A percentile compares a stretch with the other conserved stretches of the same genome.
These are phyloP conservation scores for Pythium periplocum DNA, from an alignment of 352 stramenopile genomes.

Conservation along the genomic window DNA sequence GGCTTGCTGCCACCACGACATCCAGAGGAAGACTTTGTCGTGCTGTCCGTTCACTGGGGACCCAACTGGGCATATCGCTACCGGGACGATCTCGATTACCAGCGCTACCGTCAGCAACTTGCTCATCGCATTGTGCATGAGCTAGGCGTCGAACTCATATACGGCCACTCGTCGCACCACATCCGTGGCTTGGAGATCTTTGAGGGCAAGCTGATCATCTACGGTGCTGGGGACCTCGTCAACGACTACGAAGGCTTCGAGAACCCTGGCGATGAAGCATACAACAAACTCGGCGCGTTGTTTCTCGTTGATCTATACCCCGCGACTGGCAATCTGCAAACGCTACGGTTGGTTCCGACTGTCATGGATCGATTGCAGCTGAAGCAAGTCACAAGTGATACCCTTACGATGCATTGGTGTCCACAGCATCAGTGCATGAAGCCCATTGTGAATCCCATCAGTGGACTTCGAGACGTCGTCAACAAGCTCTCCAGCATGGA, in stretches of 20 bases:
- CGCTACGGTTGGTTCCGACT: slow-evolving; percentile 28
- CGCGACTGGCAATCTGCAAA: slow-evolving; percentile 12
- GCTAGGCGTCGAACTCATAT: slow-evolving; percentile 34
- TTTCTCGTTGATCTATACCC: slow-evolving; percentile 26
- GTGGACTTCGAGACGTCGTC: slow-evolving; percentile 13
- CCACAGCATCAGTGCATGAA: slow-evolving; percentile 8
- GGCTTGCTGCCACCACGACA: slow-evolving; percentile 6
- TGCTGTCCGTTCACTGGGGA: slow-evolving; percentile 36
- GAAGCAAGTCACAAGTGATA: slow-evolving; percentile 13
- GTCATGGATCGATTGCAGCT: slow-evolving; percentile 32
- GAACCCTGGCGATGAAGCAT: slow-evolving; percentile 29
- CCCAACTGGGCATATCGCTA: slow-evolving; percentile 31
- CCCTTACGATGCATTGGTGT: slow-evolving; percentile 7
- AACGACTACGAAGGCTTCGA: slow-evolving; percentile 48
- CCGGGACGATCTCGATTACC: slow-evolving; percentile 15
- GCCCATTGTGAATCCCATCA: slow-evolving; percentile 4
- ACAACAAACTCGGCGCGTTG: slow-evolving; percentile 27
- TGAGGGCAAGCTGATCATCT: slow-evolving; percentile 40
- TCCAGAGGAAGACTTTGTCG: slow-evolving; percentile 19
- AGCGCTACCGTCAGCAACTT: slow-evolving; percentile 20
- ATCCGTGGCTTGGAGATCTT: slow-evolving; percentile 36
- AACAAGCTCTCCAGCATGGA: slow-evolving; percentile 14
- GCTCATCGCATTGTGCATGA: slow-evolving; percentile 29
- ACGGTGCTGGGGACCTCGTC: slow-evolving; percentile 36
- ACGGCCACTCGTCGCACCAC: slow-evolving; percentile 45